Base-by-base conservation (phyloP, 768 basidiomycete genomes). In the Trametes cubensis region DNA sequence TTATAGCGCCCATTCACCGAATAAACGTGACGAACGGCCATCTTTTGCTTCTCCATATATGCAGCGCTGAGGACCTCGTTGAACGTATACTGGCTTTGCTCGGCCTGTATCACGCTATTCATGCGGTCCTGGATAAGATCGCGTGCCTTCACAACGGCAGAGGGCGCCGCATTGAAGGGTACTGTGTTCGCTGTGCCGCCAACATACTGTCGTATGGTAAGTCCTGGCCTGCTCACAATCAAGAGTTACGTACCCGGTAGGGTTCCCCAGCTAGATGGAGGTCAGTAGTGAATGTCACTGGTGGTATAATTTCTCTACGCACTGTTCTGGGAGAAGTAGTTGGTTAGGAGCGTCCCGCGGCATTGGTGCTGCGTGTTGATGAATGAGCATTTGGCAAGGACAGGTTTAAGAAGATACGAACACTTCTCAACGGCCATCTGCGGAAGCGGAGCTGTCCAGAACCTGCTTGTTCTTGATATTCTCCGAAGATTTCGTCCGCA, bases 251-350 rank as follows among this genome's bases (percentile, higher is more conserved):
- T 71, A 89, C 90, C 72, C 89, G 84, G 67, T 93, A 93, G n/a
- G 89, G 86, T 68, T 84, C 87, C 30, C 91, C 91, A 58, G 88
- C 91, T 93, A 50, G 14, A 23, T 25, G 13, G 4, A 64, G 34
- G 26, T 28, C 17, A 55, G 42, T 30, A 55, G 60, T 30, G 57
- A 38, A 58, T n/a, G 39, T 40, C 41, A 53, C 25, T 40, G 41
- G 20, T 38, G n/a, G n/a, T 20, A 34, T 62, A 4, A 50, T 46
- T 50, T 28, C 18, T 13, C 40, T 39, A 41, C 53, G 48, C 20
- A 74, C 91, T 84, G 60, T 93, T 93, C 65, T 93, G 91, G 15
- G 91, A 92, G 67, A 93, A 93, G 68, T 93, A 93, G 68, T 90
- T 88, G 5, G 91, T 88, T 51, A 93, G 75, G 4, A 92, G 73